Conservation (phyloP, 2,329 filamentous ascomycete genomes). For the Fusarium redolens region DNA sequence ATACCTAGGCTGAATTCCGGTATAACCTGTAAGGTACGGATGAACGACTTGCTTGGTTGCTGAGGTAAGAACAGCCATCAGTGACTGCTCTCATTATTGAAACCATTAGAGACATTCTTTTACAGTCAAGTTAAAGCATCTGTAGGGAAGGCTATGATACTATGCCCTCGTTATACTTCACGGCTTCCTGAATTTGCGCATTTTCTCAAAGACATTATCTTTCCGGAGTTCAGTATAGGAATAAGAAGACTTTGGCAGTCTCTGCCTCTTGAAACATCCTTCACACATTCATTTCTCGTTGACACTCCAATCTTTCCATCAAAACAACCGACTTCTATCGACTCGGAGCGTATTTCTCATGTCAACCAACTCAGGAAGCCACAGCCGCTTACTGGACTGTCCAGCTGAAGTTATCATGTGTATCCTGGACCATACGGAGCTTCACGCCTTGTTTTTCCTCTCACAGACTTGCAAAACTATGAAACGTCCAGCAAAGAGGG, state of each 20-base stretch:
- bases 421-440: background rate
- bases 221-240: background rate
- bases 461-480: background rate
- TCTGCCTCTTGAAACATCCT: no score
- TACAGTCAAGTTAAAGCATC: no score
- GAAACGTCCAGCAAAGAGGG: background rate
- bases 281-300: no score
- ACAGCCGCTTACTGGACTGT: background rate
- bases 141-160: no score
- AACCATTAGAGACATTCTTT: no score
- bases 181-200: background rate
- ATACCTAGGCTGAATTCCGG: background rate
- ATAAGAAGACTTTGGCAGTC: background rate
- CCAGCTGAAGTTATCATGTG: background rate
- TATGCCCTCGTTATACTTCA: no score
- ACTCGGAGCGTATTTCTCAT: background rate
- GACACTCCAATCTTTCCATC: no score
- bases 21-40: background rate
- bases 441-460: background rate
- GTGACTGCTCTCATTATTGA: no score
- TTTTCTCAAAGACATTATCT: background rate
- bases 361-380: background rate
- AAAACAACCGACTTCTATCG: background rate
- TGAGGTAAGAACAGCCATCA: background rate
- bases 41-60: no score